Conservation (phyloP, 2,329 filamentous ascomycete species). For the Paecilomyces sp. region DNA sequence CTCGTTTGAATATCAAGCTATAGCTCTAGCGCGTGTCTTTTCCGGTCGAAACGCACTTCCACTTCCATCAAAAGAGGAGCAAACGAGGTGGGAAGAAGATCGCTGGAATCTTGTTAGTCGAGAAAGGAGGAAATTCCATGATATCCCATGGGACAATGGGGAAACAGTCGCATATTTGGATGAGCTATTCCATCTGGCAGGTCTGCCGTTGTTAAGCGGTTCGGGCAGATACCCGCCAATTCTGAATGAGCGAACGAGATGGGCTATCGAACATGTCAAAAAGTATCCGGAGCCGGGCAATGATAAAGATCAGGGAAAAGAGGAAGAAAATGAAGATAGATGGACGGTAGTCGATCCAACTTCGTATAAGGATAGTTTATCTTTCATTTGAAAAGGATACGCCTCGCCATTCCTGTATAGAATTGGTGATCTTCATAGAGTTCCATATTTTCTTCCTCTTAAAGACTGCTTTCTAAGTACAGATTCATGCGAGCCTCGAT, state of each 20-base stretch:
- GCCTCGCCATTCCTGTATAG: neutral
- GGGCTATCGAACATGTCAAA: conserved; percentile 14
- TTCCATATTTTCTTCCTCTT: neutral
- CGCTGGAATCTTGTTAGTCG: conserved; percentile 17
- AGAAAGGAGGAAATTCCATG: conserved; percentile 11
- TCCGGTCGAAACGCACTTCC: conserved; percentile 39
- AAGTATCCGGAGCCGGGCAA: conserved; percentile 9
- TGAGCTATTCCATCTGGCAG: conserved; percentile 10
- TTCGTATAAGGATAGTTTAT: conserved; percentile 7
- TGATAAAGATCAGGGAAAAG: conserved; percentile 2
- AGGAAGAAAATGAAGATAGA: neutral
- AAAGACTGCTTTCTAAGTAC: neutral
- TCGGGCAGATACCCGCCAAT: conserved; percentile 11
- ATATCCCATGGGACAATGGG: conserved; percentile 13
- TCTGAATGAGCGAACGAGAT: conserved; percentile 12
- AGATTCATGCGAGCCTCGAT: too few species aligned
- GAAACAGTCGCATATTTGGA: conserved; percentile 12
- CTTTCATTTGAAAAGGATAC: conserved; percentile 8
- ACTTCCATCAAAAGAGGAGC: conserved; percentile 42
- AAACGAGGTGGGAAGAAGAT: conserved; percentile 48
- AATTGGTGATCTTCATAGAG: neutral
- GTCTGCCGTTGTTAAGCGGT: conserved; percentile 12
- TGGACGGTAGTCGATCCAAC: conserved; percentile 4
- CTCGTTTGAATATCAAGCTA: conserved; percentile 60
- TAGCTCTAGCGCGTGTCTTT: conserved; percentile 50